Percentiles rank a stretch among this genome's conserved stretches.
Conservation (phyloP, 2,329 filamentous ascomycete genomes). For the Scedosporium dehoogii region DNA sequence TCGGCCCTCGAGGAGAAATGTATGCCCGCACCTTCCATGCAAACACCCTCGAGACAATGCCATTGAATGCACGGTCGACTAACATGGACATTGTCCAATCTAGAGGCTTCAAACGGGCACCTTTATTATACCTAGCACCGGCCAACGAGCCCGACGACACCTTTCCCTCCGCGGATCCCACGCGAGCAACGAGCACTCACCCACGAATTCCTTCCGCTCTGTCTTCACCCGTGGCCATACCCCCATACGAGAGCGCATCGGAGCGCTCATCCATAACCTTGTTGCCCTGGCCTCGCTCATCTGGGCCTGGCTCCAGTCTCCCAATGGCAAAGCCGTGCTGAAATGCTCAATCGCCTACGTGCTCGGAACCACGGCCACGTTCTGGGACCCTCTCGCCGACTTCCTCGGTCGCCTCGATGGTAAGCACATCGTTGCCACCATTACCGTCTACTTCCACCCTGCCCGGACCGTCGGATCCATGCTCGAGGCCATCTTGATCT, state of each 20-base stretch:
- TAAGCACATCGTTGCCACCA: conserved; percentile 87
- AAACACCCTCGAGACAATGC: background rate
- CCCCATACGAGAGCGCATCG: conserved; percentile 21
- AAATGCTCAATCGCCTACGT: conserved; percentile 90
- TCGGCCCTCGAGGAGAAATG: conserved; percentile 3
- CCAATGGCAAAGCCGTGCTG: conserved; percentile 67
- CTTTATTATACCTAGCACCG: conserved; percentile 77
- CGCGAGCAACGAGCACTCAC: conserved; percentile 18
- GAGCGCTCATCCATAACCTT: conserved; percentile 25
- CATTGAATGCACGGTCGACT: background rate
- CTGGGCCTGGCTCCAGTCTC: conserved; percentile 56
- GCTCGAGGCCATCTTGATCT: conserved; percentile 73
- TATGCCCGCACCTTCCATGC: background rate
- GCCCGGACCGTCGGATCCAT: conserved; percentile 80
- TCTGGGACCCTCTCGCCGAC: conserved; percentile 61
- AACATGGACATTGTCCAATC: background rate
- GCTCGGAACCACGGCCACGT: conserved; percentile 76
- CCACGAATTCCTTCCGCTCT: conserved; percentile 21
- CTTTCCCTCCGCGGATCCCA: conserved; percentile 56
- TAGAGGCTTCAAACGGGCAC: conserved; percentile 75
- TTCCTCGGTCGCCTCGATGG: conserved; percentile 77
- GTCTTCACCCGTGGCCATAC: conserved; percentile 24
- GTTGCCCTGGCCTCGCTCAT: conserved; percentile 27
- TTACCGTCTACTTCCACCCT: conserved; percentile 92
- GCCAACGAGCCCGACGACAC: conserved; percentile 70